These are phyloP conservation scores for Alternaria gaisen DNA, from an alignment of 2,329 filamentous ascomycete species.

Conservation along the genomic window DNA sequence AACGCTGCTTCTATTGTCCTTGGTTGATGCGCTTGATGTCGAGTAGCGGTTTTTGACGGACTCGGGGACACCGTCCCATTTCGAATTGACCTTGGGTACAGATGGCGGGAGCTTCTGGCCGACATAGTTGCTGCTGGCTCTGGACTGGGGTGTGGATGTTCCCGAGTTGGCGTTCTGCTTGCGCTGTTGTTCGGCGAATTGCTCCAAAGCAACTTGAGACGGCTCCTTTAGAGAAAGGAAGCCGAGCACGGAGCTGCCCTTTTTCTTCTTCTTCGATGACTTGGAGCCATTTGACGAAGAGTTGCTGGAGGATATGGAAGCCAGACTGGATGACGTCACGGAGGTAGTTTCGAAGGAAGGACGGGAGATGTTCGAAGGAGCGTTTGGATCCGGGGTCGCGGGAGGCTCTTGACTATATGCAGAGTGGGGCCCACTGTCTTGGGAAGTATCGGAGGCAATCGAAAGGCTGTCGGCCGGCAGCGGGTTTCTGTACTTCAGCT, in stretches of 20 bases:
- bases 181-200: slow-evolving; percentile 56
- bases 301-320: slow-evolving; percentile 39
- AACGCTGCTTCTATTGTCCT: slow-evolving; percentile 26
- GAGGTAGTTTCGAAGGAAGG: slow-evolving; percentile 33
- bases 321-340: slow-evolving; percentile 43
- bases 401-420: slow-evolving; percentile 15
- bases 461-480: slow-evolving; percentile 35
- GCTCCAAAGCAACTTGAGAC: slow-evolving; percentile 56
- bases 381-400: slow-evolving; percentile 18
- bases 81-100: slow-evolving; percentile 63
- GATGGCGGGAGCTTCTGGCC: slow-evolving; percentile 57
- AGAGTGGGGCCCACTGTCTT: slow-evolving; percentile 12
- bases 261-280: slow-evolving; percentile 44
- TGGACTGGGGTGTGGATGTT: slow-evolving; percentile 21
- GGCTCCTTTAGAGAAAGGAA: slow-evolving; percentile 61
- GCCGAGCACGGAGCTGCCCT: slow-evolving; percentile 52
- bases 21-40: slow-evolving; percentile 21
- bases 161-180: slow-evolving; percentile 47
- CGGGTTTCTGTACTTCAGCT: slow-evolving; percentile 46
- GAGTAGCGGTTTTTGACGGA: slow-evolving; percentile 42
- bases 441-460: slow-evolving; percentile 18
- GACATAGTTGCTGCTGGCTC: slow-evolving; percentile 32
- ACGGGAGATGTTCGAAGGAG: slow-evolving; percentile 14
- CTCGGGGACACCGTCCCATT: slow-evolving; percentile 63
- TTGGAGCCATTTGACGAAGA: slow-evolving; percentile 40